These are phyloP conservation scores for Neopestalotiopsis sp. DNA, from an alignment of 2,329 filamentous ascomycete genomes.

Conservation along the genomic window DNA sequence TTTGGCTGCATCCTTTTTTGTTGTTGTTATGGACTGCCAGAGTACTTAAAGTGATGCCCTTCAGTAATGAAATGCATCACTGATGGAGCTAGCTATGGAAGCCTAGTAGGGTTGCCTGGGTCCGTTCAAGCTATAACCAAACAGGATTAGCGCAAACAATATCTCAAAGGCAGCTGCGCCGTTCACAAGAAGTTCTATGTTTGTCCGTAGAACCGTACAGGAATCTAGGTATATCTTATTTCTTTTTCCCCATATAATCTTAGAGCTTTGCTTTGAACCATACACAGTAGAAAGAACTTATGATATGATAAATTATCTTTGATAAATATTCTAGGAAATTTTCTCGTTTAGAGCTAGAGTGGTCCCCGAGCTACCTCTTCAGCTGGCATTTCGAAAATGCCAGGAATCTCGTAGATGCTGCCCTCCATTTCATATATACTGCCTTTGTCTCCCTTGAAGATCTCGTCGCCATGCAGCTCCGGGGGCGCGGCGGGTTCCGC, in stretches of 20 bases:
- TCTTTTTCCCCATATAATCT: too few relatives aligned
- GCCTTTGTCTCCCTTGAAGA: neutral
- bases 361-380: neutral
- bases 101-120: slow-evolving; percentile 11
- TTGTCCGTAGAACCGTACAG: too few relatives aligned
- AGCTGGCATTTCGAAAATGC: neutral
- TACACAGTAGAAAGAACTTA: too few relatives aligned
- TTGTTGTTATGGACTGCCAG: neutral
- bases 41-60: neutral
- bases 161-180: neutral
- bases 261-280: too few relatives aligned
- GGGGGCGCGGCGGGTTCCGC: neutral
- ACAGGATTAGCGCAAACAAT: neutral
- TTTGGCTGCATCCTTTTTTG: neutral
- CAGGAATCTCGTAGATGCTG: neutral
- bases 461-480: neutral
- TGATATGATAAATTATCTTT: too few relatives aligned
- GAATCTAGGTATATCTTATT: too few relatives aligned
- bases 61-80: neutral
- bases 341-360: neutral
- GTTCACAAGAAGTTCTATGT: too few relatives aligned
- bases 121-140: neutral
- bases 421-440: neutral
- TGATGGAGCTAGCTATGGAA: neutral
- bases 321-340: too few relatives aligned